Evolutionary conservation across 768 basidiomycete genomes (phyloP), one percentile per base, ranked within the genome.

Genomic region (Podaxis rugospora): DNA sequence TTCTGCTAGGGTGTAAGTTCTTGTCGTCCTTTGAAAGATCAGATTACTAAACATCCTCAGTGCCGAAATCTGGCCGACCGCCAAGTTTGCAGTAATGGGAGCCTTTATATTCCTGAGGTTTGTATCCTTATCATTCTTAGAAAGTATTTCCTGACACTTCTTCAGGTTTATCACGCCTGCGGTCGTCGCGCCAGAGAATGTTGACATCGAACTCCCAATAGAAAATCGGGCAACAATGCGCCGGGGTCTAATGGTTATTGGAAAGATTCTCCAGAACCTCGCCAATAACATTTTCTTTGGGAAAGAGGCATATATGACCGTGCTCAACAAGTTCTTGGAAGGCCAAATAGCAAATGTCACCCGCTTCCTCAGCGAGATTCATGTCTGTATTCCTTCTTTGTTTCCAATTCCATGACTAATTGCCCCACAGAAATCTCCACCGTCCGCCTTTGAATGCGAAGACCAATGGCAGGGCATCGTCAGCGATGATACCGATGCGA

Each of bases 231-330:
- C 66, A 1, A 78, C 82, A 28, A 79, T 91, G 55, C 87, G 91
- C 16, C 85, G 90, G 44, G 93, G 92, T 16, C 77, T 96, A 13
- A 88, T 92, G 80, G 77, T 91, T 51, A 89, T 97, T 64, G 91
- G 93, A 47, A 97, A 95, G 75, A 87, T 95, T 59, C 87, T 97
- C 50, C 94, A 96, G 72, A 95, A 93, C 68, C 74, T 97, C 32
- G 94, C 94, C 18, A 98, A 97, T 74, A 96, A 97, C 66, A 89
- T 95, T 52, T 86, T 92, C 68, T 96, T 96, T 66, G 92, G 90
- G 10, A 95, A 95, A 71, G 94, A 96, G 67, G 83, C 86, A 3
- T 87, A 93, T 67, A 93, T 95, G 91, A 84, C 84, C 28, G 78
- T 83, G 36, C 71, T 95, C 60, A 95, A 95, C 70, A 78, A 81